A percentile compares a stretch with the other conserved stretches of the same genome.
These are phyloP conservation scores for Aspergillus carbonarius DNA, from an alignment of 2,329 filamentous ascomycete species.

Conservation along the genomic window DNA sequence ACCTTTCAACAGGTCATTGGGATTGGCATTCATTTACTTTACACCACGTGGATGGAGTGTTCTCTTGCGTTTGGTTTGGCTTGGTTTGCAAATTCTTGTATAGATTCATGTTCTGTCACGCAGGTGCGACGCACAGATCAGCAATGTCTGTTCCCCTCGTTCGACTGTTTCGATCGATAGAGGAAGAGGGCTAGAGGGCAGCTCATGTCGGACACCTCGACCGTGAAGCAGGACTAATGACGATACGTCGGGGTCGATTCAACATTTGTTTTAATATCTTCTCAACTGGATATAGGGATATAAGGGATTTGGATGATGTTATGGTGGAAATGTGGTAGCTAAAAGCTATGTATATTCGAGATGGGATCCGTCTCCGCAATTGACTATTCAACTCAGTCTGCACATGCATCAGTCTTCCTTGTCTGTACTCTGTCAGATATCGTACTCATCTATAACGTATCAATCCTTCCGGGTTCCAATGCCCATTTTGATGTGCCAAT, in stretches of 20 bases:
- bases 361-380: neutral
- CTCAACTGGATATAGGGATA: constrained; percentile 5
- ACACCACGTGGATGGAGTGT: neutral
- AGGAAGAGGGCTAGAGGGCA: neutral
- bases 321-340: neutral
- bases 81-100: constrained; percentile 7
- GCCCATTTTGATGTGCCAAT: too few species aligned
- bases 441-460: too few species aligned
- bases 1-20: constrained; percentile 44
- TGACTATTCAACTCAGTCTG: neutral
- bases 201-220: neutral
- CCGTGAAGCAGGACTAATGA: neutral
- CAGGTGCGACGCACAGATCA: neutral
- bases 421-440: neutral
- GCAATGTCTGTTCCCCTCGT: neutral
- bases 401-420: neutral
- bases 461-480: too few species aligned
- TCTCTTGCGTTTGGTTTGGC: neutral
- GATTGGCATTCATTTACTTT: constrained; percentile 23
- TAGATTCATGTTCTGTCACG: constrained; percentile 1
- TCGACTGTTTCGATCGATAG: neutral
- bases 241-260: constrained; percentile 1
- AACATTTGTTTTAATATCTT: constrained; percentile 8
- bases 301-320: neutral
- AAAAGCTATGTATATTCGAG: constrained; percentile 5